Percentiles rank a stretch among this genome's conserved stretches.
Evolutionary conservation across 768 basidiomycete genomes (phyloP).

Genomic region (Serendipita sp.): DNA sequence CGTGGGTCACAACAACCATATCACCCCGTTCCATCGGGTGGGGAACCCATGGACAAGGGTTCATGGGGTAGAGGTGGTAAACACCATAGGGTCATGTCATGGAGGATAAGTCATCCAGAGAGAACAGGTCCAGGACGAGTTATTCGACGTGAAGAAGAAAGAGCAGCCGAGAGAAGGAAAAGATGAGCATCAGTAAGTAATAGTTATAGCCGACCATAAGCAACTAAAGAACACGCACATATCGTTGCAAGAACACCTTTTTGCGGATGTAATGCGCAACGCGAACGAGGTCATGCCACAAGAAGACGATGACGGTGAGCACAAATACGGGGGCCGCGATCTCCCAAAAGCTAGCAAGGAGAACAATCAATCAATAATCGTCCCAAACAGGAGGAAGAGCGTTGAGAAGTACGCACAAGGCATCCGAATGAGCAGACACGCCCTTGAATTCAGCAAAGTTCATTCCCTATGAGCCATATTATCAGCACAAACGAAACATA

Average conservation of each 20-base stretch:
- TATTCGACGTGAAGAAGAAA: too few species aligned
- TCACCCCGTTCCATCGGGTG: too few species aligned
- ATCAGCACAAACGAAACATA: too few species aligned
- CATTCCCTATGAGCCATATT: constrained; percentile 60
- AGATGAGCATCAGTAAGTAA: too few species aligned
- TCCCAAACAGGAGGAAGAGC: background rate
- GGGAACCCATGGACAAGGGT: too few species aligned
- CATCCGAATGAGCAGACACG: constrained; percentile 30
- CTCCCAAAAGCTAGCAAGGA: constrained; percentile 41
- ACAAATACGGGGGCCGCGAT: constrained; percentile 46
- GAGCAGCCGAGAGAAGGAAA: too few species aligned
- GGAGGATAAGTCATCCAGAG: too few species aligned
- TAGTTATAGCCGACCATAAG: too few species aligned
- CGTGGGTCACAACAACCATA: too few species aligned
- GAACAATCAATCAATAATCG: background rate
- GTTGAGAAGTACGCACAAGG: constrained; percentile 24
- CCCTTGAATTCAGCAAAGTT: constrained; percentile 43
- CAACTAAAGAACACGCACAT: background rate
- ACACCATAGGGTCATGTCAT: too few species aligned
- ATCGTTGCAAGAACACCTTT: constrained; percentile 6
- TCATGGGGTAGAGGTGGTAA: too few species aligned
- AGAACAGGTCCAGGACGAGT: too few species aligned
- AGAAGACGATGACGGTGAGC: constrained; percentile 36
- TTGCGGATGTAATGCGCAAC: constrained; percentile 34
- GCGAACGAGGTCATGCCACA: constrained; percentile 33